Evolutionary conservation across 176 grass and related monocot genomes (phyloP).

Genomic region (Areca catechu): DNA sequence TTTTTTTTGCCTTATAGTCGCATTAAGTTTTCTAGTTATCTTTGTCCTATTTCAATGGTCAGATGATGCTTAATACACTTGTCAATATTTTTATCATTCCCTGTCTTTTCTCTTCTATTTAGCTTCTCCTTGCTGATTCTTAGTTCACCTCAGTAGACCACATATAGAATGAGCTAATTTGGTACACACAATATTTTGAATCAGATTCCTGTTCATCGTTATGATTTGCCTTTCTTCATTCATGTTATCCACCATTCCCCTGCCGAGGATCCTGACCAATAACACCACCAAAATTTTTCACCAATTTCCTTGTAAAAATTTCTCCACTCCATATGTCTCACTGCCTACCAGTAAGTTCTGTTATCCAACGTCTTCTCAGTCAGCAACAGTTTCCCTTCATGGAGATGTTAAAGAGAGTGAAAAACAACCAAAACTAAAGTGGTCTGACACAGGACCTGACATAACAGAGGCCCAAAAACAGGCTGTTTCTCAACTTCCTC

Average conservation of each 20-base stretch:
- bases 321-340: not conserved
- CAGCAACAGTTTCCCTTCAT: not conserved
- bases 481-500: constrained; percentile 43
- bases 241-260: not conserved
- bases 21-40: no score
- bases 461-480: constrained; percentile 23
- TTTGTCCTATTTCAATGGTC: no score
- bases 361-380: not conserved
- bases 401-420: constrained; percentile 4
- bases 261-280: not conserved
- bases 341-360: not conserved
- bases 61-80: no score
- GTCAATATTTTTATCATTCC: no score
- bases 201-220: not conserved
- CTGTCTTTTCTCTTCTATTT: no score
- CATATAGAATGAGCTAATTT: no score
- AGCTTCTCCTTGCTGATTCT: no score
- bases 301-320: not conserved
- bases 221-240: constrained; percentile 9
- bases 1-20: no score
- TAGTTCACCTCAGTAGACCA: no score
- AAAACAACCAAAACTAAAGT: constrained; percentile 35
- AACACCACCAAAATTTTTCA: not conserved
- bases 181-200: no score
- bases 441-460: constrained; percentile 31